Base-by-base conservation (phyloP, 2,329 filamentous ascomycete species). In the Purpureocillium takamizusanense region DNA sequence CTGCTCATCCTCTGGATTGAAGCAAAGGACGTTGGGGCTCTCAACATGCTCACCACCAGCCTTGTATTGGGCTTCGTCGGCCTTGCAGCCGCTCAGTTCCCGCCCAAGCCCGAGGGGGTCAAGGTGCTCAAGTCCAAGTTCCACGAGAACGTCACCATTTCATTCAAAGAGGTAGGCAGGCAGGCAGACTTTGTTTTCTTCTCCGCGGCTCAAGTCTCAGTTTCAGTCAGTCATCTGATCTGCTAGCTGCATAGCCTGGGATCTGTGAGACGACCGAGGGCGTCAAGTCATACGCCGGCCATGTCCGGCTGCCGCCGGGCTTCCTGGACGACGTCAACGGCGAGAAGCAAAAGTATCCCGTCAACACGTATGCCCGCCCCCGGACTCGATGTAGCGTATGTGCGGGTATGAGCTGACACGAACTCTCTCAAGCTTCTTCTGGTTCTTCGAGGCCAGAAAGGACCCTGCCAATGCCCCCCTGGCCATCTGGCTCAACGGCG, bases 401-500 rank as follows among this genome's bases (percentile, higher is more conserved):
- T 25, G 5, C 21, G 10, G 21, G 10, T 25, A 25, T 25, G 5
- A n/a, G n/a, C 21, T 25, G 21, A 25, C 21, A 32, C 28, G 38
- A 25, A 41, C 36, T 15, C 32, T 7, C 25, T 13, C 28, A 5
- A 56, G 49, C 11, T 70, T 62, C 55, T 72, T 72, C 50, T 72
- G 67, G 67, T 70, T 70, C 50, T 67, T 73, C 23, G 65, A 63
- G 32, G 63, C 66, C 2, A 64, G 67, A 7, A 53, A 68, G 33
- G 48, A 59, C 12, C 53, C 62, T 2, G 49, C 55, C 6, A 57
- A 56, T 28, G 61, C 61, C 3, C 62, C 56, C 25, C 53, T 80
- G 35, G 73, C 70, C 12, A 73, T 83, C 49, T 84, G 76, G 76
- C 66, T 83, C 46, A 81, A 79, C 54, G 78, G 78, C 39, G 78